Base-by-base conservation (phyloP, 495 filamentous ascomycete species). In the Talaromyces adpressus region DNA sequence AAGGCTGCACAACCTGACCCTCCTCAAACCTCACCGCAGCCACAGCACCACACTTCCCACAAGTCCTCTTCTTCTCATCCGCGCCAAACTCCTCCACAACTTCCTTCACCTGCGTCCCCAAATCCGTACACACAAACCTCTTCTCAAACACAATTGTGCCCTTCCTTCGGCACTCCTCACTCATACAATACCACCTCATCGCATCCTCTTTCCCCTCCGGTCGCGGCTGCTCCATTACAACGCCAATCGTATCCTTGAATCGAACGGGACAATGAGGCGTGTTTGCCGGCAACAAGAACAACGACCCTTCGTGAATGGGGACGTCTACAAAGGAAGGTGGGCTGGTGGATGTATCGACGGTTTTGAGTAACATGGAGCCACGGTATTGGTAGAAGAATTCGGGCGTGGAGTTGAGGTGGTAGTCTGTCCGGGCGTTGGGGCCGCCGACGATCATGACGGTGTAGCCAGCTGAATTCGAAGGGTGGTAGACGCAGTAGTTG, bases 311-410 rank as follows among this genome's bases (percentile, higher is more conserved):
- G 66, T 86, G 81, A 71, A 98, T 96, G 56, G 87, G 81, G 61
- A 98, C 87, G 73, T 98, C 94, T 62, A 84, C 81, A 75, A 96
- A 96, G 1, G 70, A 68, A 11, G 76, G 73, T 14, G 78, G 75
- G 27, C 79, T 79, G 9, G 78, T 82, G 61, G 87, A 71, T 4
- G 73, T 73, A 62, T 89, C 85, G 34, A 98, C 92, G 2, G 94
- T 91, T 70, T 95, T 96, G 57, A 98, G 87, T 20, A 97, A 80
- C 94, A 98, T 97, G 27, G 85, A 85, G 57, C 94, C 94, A 63
- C 86, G 85, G 80, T 97, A 90, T 72, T 97, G 93, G 82, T 95
- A 98, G 84, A 98, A 98, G 85, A 92, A 98, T 70, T 98, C 94
- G 6, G 94, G 87, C 0, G 94, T 98, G 59, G 87, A 79, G 79